These are phyloP conservation scores for Myxozyma nipponensis DNA, from an alignment of 805 yeast genomes.

Conservation along the genomic window DNA sequence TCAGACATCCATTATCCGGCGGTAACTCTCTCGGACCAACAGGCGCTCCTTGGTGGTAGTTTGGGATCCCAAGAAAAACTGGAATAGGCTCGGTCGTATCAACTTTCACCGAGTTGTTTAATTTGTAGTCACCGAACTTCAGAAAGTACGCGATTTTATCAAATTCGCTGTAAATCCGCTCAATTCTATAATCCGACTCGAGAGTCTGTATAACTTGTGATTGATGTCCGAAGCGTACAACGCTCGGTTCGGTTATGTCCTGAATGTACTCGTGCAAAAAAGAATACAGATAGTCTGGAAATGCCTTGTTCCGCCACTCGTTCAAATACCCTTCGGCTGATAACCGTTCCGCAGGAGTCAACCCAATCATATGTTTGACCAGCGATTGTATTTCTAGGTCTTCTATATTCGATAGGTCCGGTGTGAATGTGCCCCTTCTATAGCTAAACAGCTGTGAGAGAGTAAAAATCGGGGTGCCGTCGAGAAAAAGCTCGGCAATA, in stretches of 20 bases:
- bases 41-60: constrained; percentile 16
- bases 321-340: constrained; percentile 52
- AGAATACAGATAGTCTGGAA: constrained; percentile 33
- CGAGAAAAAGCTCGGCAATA: constrained; percentile 81
- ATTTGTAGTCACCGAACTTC: constrained; percentile 35
- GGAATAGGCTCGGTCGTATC: constrained; percentile 24
- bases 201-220: constrained; percentile 33
- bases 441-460: constrained; percentile 83
- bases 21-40: constrained; percentile 14
- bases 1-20: constrained; percentile 46
- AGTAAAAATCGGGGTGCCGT: constrained; percentile 83
- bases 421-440: constrained; percentile 61
- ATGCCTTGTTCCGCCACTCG: constrained; percentile 37
- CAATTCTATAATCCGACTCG: constrained; percentile 56
- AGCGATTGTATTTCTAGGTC: constrained; percentile 49
- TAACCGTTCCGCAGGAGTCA: constrained; percentile 59
- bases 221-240: constrained; percentile 22
- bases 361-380: constrained; percentile 57
- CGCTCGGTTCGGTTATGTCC: constrained; percentile 36
- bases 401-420: constrained; percentile 56
- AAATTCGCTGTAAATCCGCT: constrained; percentile 56
- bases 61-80: constrained; percentile 28
- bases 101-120: background rate
- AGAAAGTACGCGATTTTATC: constrained; percentile 46
- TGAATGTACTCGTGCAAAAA: constrained; percentile 68